A percentile compares a stretch with the other conserved stretches of the same genome.
Conservation (phyloP, 2,329 filamentous ascomycete species). For the Pseudogymnoascus sp. region DNA sequence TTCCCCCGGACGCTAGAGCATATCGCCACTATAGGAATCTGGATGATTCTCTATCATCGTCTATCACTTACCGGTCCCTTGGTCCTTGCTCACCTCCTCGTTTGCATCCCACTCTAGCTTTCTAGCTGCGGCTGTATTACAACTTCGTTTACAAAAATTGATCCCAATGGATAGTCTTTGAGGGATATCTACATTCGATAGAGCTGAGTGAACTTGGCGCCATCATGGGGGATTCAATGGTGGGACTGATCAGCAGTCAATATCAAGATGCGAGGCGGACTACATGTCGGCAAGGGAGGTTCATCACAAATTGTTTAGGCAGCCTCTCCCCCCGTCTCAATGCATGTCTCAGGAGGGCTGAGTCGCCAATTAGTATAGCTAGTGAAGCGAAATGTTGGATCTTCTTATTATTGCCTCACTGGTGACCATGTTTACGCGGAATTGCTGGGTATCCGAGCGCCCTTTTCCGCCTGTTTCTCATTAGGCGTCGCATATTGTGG, state of each 20-base stretch:
- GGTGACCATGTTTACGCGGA: conserved; percentile 1
- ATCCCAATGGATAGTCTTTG: neutral
- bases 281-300: neutral
- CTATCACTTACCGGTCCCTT: neutral
- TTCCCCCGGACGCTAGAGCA: neutral
- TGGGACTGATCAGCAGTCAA: neutral
- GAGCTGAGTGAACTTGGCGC: neutral
- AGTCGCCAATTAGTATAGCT: neutral
- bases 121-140: neutral
- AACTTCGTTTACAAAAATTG: neutral
- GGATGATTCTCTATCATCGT: conserved; percentile 2
- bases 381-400: neutral
- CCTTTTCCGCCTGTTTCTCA: neutral
- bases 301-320: neutral
- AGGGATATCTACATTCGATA: neutral
- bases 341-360: conserved; percentile 1
- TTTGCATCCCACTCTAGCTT: neutral
- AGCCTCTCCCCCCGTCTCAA: neutral
- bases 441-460: neutral
- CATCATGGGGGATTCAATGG: neutral
- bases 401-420: conserved; percentile 2
- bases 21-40: conserved; percentile 5
- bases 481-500: conserved; percentile 1
- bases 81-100: neutral
- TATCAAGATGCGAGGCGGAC: conserved; percentile 4